phyloP scores from a whole-genome alignment of 805 yeast species.

The Ogataea thermomethanolica region DNA sequence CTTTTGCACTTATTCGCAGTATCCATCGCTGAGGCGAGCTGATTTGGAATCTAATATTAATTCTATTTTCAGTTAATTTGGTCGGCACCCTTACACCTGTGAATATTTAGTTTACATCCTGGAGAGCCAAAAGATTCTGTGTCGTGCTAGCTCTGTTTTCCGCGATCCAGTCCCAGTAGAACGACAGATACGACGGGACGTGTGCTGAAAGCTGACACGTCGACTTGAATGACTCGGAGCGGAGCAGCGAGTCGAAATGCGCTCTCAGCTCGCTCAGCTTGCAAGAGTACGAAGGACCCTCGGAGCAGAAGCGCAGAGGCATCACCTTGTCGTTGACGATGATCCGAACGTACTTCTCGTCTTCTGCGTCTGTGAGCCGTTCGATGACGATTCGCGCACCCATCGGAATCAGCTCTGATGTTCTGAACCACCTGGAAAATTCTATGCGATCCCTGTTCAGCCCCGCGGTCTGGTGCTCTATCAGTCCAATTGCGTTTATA shows the following conservation, averaged over 20 bases:
- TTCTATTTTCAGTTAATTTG: conserved; percentile 1
- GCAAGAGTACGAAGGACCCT: conserved; percentile 57
- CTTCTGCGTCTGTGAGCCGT: conserved; percentile 31
- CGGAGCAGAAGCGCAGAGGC: conserved; percentile 44
- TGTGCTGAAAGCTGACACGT: conserved; percentile 18
- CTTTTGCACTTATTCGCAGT: conserved; percentile 29
- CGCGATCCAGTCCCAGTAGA: conserved; percentile 28
- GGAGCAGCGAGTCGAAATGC: conserved; percentile 12
- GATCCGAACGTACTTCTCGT: conserved; percentile 40
- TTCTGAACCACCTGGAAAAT: conserved; percentile 41
- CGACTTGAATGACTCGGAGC: conserved; percentile 7
- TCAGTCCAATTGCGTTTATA: conserved; percentile 61
- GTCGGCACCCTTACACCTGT: too few relatives aligned
- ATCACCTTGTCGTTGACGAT: conserved; percentile 53
- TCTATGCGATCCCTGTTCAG: conserved; percentile 37
- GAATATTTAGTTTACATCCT: too few relatives aligned
- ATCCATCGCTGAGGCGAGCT: conserved; percentile 9
- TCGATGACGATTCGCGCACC: conserved; percentile 53
- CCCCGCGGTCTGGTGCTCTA: conserved; percentile 39
- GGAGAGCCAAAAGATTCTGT: neutral
- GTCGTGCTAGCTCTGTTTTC: neutral
- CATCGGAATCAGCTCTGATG: conserved; percentile 51
- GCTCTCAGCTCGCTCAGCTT: conserved; percentile 12
- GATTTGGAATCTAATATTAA: conserved; percentile 1
- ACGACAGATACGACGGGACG: conserved; percentile 20